Evolutionary conservation across 75 land plant genomes (phyloP).

Genomic region (Pinus tabuliformis): DNA sequence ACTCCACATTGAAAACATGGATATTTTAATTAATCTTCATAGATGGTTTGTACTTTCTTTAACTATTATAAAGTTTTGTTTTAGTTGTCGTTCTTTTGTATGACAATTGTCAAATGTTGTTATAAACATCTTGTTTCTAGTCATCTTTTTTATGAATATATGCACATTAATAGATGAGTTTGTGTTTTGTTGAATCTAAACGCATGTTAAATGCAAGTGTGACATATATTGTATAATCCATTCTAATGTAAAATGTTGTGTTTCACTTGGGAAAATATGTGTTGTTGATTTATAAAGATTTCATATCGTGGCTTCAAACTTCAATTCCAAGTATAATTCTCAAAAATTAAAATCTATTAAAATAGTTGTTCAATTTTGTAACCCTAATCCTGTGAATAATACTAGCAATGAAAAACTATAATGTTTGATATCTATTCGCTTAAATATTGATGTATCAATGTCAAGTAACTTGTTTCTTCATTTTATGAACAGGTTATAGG

Average conservation of each 20-base stretch:
- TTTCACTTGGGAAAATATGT: neutral
- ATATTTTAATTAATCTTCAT: too few species aligned
- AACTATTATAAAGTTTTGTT: too few species aligned
- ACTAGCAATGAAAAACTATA: neutral
- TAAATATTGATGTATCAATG: neutral
- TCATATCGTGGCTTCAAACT: neutral
- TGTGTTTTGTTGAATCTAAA: too few species aligned
- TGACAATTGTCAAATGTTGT: too few species aligned
- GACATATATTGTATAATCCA: too few species aligned
- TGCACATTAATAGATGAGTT: too few species aligned
- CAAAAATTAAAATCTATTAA: neutral
- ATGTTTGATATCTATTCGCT: neutral
- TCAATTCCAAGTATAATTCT: neutral
- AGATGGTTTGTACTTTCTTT: too few species aligned
- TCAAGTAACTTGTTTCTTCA: neutral
- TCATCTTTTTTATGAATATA: too few species aligned
- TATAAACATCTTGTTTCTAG: too few species aligned
- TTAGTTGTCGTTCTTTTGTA: too few species aligned
- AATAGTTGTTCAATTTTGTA: neutral
- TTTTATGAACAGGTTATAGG: constrained; percentile 34
- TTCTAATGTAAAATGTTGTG: neutral
- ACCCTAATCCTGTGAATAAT: neutral
- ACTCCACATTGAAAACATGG: too few species aligned
- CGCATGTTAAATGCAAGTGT: too few species aligned
- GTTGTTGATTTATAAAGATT: neutral